A percentile compares a stretch with the other conserved stretches of the same genome.
Conservation (phyloP, 148 eudicot genomes). For the Arbutus unedo region DNA sequence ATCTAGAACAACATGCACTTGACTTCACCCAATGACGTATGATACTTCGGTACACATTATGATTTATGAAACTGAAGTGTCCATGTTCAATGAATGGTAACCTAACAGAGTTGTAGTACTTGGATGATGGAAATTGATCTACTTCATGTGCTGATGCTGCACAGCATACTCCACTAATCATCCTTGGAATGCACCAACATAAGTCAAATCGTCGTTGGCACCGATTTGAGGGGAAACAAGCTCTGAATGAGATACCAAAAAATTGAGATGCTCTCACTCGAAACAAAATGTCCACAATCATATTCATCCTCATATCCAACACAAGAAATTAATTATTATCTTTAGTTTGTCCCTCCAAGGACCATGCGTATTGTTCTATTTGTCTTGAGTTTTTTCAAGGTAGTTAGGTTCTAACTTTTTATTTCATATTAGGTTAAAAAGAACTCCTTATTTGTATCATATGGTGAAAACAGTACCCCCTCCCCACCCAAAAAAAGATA, state of each 20-base stretch:
- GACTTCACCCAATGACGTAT: not conserved
- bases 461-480: too few relatives aligned
- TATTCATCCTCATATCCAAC: not conserved
- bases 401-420: not conserved
- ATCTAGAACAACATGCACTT: not conserved
- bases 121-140: not conserved
- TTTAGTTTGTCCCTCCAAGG: not conserved
- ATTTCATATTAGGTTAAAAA: not conserved
- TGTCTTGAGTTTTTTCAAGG: not conserved
- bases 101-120: not conserved
- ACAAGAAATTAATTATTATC: not conserved
- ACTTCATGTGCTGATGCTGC: not conserved
- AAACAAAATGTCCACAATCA: not conserved
- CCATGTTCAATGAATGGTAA: not conserved
- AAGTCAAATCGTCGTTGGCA: not conserved
- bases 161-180: not conserved
- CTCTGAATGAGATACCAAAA: not conserved
- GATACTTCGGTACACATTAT: not conserved
- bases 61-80: not conserved
- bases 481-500: too few relatives aligned
- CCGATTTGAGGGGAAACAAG: not conserved
- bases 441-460: not conserved
- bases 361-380: not conserved
- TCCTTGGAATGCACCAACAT: not conserved
- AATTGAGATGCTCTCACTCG: not conserved